A percentile compares a stretch with the other conserved stretches of the same genome.
These are phyloP conservation scores for Bipolaris victoriae DNA, from an alignment of 2,329 filamentous ascomycete genomes.

Conservation along the genomic window DNA sequence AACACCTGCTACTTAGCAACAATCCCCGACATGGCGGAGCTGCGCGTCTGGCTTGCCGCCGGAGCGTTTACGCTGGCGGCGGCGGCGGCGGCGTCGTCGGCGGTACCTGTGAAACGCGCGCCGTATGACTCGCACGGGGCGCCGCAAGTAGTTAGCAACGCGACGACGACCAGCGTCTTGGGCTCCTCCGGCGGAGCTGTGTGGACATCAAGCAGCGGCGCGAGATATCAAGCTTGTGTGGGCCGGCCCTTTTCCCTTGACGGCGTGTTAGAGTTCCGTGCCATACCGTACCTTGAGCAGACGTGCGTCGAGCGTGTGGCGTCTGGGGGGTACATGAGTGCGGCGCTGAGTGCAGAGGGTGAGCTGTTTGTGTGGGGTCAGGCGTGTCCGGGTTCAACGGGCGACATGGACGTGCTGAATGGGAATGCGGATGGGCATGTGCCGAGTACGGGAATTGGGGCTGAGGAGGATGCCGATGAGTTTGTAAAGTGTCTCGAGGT, in stretches of 20 bases:
- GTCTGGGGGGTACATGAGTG: constrained; percentile 42
- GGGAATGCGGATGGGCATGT: neutral
- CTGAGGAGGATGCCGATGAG: constrained; percentile 32
- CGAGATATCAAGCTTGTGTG: neutral
- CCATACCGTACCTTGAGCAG: constrained; percentile 37
- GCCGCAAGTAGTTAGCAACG: neutral
- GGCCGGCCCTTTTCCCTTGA: neutral
- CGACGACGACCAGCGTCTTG: neutral
- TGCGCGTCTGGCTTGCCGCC: neutral
- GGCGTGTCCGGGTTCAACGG: constrained; percentile 27
- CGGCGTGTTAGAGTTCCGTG: constrained; percentile 8
- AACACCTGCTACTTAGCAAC: neutral
- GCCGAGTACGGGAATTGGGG: constrained; percentile 1
- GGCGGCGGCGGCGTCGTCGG: neutral
- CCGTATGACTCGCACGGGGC: neutral
- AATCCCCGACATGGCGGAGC: constrained; percentile 1
- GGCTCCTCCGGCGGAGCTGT: neutral
- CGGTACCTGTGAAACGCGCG: neutral
- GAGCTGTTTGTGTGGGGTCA: constrained; percentile 47
- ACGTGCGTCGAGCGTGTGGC: constrained; percentile 31
- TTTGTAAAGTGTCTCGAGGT: constrained; percentile 35
- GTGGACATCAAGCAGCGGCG: neutral
- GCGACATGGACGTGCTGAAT: constrained; percentile 27
- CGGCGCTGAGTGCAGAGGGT: constrained; percentile 37
- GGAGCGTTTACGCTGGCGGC: neutral